Conservation (phyloP, 2,329 filamentous ascomycete species). For the Podosphaera xanthii region DNA sequence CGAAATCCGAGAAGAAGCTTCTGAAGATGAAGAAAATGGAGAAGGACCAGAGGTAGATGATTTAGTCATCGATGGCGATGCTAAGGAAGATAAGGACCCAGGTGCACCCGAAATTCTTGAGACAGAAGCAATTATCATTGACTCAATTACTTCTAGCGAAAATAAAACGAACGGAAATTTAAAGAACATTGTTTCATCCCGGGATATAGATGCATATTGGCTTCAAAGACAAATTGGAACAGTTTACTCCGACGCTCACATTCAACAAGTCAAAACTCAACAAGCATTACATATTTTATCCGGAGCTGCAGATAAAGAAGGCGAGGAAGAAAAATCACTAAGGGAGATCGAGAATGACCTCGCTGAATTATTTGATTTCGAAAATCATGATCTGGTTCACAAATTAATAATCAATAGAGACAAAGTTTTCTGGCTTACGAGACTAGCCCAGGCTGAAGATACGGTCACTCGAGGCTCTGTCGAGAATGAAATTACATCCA, state of each 20-base stretch:
- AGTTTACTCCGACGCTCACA: conserved; percentile 76
- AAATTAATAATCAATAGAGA: conserved; percentile 81
- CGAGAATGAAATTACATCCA: conserved; percentile 77
- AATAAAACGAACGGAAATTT: conserved; percentile 25
- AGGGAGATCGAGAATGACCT: conserved; percentile 94
- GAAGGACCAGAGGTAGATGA: conserved; percentile 30
- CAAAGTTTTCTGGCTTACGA: conserved; percentile 88
- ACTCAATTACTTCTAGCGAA: conserved; percentile 33
- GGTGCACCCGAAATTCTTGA: conserved; percentile 28
- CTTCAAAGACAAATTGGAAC: conserved; percentile 76
- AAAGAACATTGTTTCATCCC: conserved; percentile 46
- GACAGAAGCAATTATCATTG: conserved; percentile 64
- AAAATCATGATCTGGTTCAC: conserved; percentile 78
- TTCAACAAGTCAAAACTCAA: conserved; percentile 78
- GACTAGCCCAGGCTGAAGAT: conserved; percentile 61
- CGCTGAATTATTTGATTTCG: conserved; percentile 96
- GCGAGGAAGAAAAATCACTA: conserved; percentile 62
- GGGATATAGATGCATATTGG: conserved; percentile 96
- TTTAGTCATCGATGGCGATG: conserved; percentile 26
- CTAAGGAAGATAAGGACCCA: conserved; percentile 23
- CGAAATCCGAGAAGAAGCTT: conserved; percentile 73
- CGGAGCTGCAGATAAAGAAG: conserved; percentile 48
- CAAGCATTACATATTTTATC: conserved; percentile 65
- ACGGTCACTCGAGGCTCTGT: conserved; percentile 52
- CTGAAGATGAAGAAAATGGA: conserved; percentile 51